Evolutionary conservation across 257 asterid genomes (phyloP).

Genomic region (Sherardia arvensis): DNA sequence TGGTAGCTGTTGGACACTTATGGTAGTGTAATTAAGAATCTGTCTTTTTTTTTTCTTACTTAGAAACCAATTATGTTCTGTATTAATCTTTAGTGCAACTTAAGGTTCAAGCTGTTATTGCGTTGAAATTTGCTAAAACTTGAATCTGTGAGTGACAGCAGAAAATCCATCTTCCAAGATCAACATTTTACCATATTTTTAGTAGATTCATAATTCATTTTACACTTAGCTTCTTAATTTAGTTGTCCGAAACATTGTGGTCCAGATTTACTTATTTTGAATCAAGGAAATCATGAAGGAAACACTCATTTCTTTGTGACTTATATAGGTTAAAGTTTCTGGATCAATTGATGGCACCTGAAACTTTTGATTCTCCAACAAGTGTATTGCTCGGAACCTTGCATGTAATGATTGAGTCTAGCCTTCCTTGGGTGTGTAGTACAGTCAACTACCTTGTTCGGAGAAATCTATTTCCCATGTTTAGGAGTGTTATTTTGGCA

Average conservation of each 20-base stretch:
- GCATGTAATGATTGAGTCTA: slow-evolving; percentile 42
- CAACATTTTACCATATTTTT: not conserved
- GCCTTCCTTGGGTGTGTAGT: slow-evolving; percentile 88
- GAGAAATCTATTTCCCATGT: slow-evolving; percentile 53
- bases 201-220: not conserved
- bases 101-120: not conserved
- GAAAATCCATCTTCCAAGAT: not conserved
- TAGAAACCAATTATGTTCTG: not conserved
- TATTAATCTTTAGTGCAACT: no score
- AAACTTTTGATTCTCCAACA: slow-evolving; percentile 43
- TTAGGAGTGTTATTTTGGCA: slow-evolving; percentile 62
- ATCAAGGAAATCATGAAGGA: not conserved
- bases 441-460: slow-evolving; percentile 53
- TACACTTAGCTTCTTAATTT: not conserved
- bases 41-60: not conserved
- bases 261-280: not conserved
- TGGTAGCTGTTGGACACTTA: not conserved
- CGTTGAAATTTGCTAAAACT: not conserved
- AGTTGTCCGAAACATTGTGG: not conserved
- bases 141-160: not conserved
- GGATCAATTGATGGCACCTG: slow-evolving; percentile 46
- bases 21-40: not conserved
- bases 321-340: slow-evolving; percentile 46
- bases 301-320: slow-evolving; percentile 10
- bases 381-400: slow-evolving; percentile 55